Percentiles rank a stretch among this genome's conserved stretches.
These are phyloP conservation scores for Claviceps sp. DNA, from an alignment of 2,329 filamentous ascomycete species.

Conservation along the genomic window DNA sequence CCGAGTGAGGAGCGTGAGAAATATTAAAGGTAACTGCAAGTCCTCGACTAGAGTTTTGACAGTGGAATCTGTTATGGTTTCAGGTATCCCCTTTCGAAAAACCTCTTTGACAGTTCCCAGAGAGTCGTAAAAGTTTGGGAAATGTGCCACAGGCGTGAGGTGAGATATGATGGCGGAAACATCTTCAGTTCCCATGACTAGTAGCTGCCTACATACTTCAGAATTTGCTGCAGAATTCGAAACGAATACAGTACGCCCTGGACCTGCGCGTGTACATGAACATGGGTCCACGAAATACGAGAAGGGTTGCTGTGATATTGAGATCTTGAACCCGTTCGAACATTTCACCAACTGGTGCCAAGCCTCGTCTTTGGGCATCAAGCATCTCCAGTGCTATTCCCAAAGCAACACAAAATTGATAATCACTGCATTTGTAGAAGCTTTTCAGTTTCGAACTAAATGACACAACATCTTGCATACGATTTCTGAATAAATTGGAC, in stretches of 20 bases:
- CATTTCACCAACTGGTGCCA: background rate
- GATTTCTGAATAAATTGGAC: background rate
- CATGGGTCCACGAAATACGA: conserved; percentile 35
- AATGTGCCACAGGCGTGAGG: conserved; percentile 12
- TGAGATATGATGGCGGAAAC: conserved; percentile 11
- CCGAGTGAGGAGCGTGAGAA: background rate
- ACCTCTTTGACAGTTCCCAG: background rate
- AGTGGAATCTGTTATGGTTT: background rate
- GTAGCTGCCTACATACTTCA: conserved; percentile 6
- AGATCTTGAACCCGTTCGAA: background rate
- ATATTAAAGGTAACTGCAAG: background rate
- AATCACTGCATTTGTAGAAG: conserved; percentile 8
- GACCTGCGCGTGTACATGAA: conserved; percentile 49
- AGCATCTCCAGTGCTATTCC: conserved; percentile 14
- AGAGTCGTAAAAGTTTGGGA: conserved; percentile 10
- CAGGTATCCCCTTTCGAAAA: background rate
- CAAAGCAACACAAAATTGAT: conserved; percentile 12
- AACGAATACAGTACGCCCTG: conserved; percentile 50
- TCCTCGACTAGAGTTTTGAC: background rate
- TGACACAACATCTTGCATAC: conserved; percentile 10
- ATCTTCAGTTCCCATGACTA: background rate
- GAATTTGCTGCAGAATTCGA: conserved; percentile 29
- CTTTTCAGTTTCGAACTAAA: background rate
- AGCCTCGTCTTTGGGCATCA: conserved; percentile 16
- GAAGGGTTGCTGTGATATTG: background rate